Percentiles rank a stretch among this genome's conserved stretches.
These are phyloP conservation scores for Corynascus novoguineensis DNA, from an alignment of 495 filamentous ascomycete species.

Conservation along the genomic window DNA sequence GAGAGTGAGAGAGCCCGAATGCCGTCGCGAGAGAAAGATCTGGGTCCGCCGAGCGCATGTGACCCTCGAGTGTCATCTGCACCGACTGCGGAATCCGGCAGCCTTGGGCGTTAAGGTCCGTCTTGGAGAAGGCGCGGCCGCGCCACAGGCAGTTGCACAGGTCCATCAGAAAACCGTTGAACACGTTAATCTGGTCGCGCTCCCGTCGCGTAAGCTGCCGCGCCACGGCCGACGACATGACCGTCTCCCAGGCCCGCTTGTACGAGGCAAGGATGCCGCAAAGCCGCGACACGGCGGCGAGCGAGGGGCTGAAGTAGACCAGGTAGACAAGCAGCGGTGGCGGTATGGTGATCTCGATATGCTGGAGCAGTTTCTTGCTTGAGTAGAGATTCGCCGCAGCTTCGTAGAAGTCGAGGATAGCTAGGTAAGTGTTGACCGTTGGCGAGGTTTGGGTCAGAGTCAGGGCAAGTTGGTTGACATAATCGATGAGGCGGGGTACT, in stretches of 20 bases:
- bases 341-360: slow-evolving; percentile 60
- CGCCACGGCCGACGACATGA: slow-evolving; percentile 35
- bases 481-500: slow-evolving; percentile 46
- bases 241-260: slow-evolving; percentile 69
- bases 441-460: slow-evolving; percentile 52
- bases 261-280: slow-evolving; percentile 62
- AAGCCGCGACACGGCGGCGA: slow-evolving; percentile 62
- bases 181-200: slow-evolving; percentile 55
- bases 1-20: slow-evolving; percentile 67
- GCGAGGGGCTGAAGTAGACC: slow-evolving; percentile 58
- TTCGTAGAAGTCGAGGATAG: slow-evolving; percentile 69
- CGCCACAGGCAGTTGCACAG: slow-evolving; percentile 84
- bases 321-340: slow-evolving; percentile 64
- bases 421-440: slow-evolving; percentile 36
- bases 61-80: slow-evolving; percentile 41
- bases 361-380: slow-evolving; percentile 41
- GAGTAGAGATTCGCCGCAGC: slow-evolving; percentile 51
- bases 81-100: slow-evolving; percentile 57
- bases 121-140: slow-evolving; percentile 61
- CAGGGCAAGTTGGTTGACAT: slow-evolving; percentile 58
- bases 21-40: slow-evolving; percentile 48
- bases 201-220: slow-evolving; percentile 37
- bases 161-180: slow-evolving; percentile 88
- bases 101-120: slow-evolving; percentile 65
- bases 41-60: slow-evolving; percentile 37